Base-by-base conservation (phyloP, 1,284 basidiomycete species). In the Trametes sp. region DNA sequence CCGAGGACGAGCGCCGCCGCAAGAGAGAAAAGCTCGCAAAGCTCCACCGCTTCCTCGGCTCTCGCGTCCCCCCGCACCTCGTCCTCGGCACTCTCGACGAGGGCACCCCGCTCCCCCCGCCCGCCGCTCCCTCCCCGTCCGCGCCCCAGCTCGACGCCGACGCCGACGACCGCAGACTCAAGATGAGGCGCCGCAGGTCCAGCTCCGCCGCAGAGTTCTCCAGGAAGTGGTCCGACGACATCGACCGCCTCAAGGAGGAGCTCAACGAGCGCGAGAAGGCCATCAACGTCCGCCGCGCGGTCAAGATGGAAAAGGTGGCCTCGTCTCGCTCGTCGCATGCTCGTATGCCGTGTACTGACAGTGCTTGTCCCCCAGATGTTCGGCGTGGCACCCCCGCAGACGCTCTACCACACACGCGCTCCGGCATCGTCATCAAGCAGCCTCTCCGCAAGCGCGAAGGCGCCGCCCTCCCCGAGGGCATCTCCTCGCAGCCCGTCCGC, bases 271-370 rank as follows among this genome's bases (percentile, higher is more conserved):
- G 78, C 66, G 91, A 93, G 72, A 92, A 91, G 76, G 88, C 89
- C 16, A 82, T 89, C 71, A 91, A 90, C 69, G 91, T 94, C 52
- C 82, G 87, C 57, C 78, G 92, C 52, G 92, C 91, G 33, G 81
- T 88, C 70, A 94, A 94, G 77, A 93, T 94, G 90, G 90, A 93
- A 76, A 89, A 89, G 86, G 91, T 90, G 60, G n/a, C n/a, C n/a
- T n/a, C 49, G 80, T 75, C 44, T 58, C 16, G 13, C 38, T 36
- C n/a, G 35, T 24, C 23, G 28, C n/a, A 4, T 42, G 10, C 31
- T n/a, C 16, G 52, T 48, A 45, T 19, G 24, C 26, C 13, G 33
- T 28, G 16, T 42, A 44, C 59, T 51, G 33, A 63, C 53, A 55
- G 11, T 19, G 49, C 54, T 52, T 21, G 42, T 61, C 36, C 58